Evolutionary conservation across 306 rosid species (phyloP).

Genomic region (Pterocarpus macrocarpus): DNA sequence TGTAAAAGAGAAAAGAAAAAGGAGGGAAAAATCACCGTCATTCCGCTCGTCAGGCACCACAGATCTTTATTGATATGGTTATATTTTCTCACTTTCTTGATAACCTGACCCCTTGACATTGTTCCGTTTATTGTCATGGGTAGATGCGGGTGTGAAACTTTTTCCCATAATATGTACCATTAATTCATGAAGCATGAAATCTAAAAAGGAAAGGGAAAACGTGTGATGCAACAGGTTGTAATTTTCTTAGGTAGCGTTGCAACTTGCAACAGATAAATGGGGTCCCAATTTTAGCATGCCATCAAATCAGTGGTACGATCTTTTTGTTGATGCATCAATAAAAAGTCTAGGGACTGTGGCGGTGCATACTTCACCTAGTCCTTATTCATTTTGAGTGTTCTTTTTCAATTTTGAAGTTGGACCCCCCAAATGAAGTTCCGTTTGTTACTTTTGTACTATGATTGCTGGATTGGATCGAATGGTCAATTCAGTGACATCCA

Average conservation of each 20-base stretch:
- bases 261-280: neutral
- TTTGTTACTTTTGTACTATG: conserved; percentile 34
- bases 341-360: neutral
- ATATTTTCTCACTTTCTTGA: conserved; percentile 2
- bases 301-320: conserved; percentile 36
- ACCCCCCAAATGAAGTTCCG: conserved; percentile 9
- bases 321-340: too few species aligned
- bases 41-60: neutral
- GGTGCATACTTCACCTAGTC: neutral
- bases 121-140: conserved; percentile 18
- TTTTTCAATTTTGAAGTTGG: conserved; percentile 41
- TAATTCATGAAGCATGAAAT: conserved; percentile 43
- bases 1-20: neutral
- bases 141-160: neutral
- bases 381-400: conserved; percentile 17
- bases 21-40: neutral
- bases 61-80: neutral
- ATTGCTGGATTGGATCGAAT: conserved; percentile 30
- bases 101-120: conserved; percentile 13
- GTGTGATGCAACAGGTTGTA: conserved; percentile 40
- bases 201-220: conserved; percentile 38
- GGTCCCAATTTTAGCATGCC: conserved; percentile 35
- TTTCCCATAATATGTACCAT: neutral
- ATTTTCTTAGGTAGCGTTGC: conserved; percentile 30
- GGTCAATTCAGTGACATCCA: conserved; percentile 24